phyloP scores from a whole-genome alignment of 2,329 filamentous ascomycete species.

The Xylariaceae sp. region DNA sequence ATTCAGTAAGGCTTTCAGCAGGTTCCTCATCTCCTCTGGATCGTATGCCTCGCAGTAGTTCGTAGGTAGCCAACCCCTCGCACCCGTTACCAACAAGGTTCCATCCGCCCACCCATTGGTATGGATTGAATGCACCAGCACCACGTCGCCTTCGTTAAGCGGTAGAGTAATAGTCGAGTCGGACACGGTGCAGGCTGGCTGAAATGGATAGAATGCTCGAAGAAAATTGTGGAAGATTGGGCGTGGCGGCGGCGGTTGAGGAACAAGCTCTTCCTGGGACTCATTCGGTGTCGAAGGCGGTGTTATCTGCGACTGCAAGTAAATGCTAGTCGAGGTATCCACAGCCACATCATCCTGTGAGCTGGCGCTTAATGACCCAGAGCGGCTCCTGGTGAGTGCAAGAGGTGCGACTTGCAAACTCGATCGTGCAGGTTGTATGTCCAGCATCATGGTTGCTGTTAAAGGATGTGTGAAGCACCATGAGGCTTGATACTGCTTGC shows the following conservation, averaged over 20 bases:
- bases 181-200: conserved; percentile 77
- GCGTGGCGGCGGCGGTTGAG: conserved; percentile 53
- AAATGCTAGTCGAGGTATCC: conserved; percentile 47
- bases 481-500: conserved; percentile 39
- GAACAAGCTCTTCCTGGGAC: conserved; percentile 64
- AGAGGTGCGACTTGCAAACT: conserved; percentile 69
- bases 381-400: conserved; percentile 55
- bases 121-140: conserved; percentile 94
- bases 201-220: conserved; percentile 91
- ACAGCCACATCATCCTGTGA: conserved; percentile 36
- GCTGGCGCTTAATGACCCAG: conserved; percentile 39
- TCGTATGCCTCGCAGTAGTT: conserved; percentile 98
- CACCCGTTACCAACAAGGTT: conserved; percentile 83
- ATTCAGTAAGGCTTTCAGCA: conserved; percentile 85
- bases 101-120: conserved; percentile 99
- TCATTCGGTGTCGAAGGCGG: conserved; percentile 78
- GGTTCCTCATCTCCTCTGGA: conserved; percentile 81
- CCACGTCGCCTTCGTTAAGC: conserved; percentile 87
- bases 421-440: conserved; percentile 57
- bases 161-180: conserved; percentile 88
- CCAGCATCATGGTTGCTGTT: conserved; percentile 56
- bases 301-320: conserved; percentile 70
- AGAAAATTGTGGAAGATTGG: conserved; percentile 92
- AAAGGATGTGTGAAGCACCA: conserved; percentile 45
- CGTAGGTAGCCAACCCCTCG: conserved; percentile 93